These are phyloP conservation scores for Yarrowia yakushimensis DNA, from an alignment of 805 yeast species.

Conservation along the genomic window DNA sequence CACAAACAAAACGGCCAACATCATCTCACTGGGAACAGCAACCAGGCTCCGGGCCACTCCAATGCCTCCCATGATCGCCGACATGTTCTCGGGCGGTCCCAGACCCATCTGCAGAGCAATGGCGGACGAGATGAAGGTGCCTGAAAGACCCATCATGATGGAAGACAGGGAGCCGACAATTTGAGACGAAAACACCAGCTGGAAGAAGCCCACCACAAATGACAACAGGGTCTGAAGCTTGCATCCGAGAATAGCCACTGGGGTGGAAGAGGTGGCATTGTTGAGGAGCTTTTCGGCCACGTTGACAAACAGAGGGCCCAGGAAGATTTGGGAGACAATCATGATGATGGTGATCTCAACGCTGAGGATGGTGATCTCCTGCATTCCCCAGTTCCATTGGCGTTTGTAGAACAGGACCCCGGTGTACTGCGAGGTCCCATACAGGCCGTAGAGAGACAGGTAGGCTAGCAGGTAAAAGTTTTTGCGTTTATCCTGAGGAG, in stretches of 20 bases:
- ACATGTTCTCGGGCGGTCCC: conserved; percentile 15
- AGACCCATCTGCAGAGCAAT: conserved; percentile 14
- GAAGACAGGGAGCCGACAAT: not conserved
- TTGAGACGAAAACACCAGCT: not conserved
- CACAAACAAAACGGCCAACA: not conserved
- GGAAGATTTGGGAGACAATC: not conserved
- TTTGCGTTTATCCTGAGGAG: not conserved
- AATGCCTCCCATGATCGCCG: conserved; percentile 7
- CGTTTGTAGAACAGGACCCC: conserved; percentile 13
- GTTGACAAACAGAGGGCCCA: conserved; percentile 5
- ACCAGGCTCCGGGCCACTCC: not conserved
- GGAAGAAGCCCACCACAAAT: not conserved
- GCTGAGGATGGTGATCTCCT: not conserved
- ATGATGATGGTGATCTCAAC: not conserved
- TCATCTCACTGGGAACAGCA: not conserved
- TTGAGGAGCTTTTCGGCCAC: not conserved
- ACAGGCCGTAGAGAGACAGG: not conserved
- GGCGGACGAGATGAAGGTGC: conserved; percentile 17
- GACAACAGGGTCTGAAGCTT: not conserved
- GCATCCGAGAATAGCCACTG: conserved; percentile 16
- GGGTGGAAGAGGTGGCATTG: not conserved
- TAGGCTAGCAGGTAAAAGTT: not conserved
- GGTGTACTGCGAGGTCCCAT: conserved; percentile 2
- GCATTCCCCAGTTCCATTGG: conserved; percentile 17
- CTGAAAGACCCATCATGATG: conserved; percentile 1